Evolutionary conservation across 495 filamentous ascomycete genomes (phyloP), one percentile per base, ranked within the genome.

Genomic region (Lophiotrema nucula): DNA sequence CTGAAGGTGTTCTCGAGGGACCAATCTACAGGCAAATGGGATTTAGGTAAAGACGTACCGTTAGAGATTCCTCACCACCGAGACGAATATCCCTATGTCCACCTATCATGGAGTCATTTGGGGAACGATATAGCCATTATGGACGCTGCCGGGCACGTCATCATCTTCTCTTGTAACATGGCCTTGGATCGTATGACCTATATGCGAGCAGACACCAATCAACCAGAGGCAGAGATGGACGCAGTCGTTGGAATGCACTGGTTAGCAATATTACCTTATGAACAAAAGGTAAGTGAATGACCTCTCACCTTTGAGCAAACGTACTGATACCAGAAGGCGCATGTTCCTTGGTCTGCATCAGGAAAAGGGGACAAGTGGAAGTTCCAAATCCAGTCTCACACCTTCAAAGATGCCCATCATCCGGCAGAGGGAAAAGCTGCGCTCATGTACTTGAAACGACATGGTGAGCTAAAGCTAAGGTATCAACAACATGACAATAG

Each of bases 181-280:
- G 78, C 81, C 16, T 67, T 95, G 47, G 92, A 92, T 65, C 82
- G 82, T 26, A 79, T 88, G 18, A 77, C 73, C 4, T 62, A 79
- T 1, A 69, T 73, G 23, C 81, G 84, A 26, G 76, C 71, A 27
- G 81, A 81, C 61, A 70, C 79, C 18, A 63, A 73, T 31, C 87
- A 90, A 62, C 71, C 79, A 11, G 76, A 85, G 42, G 88, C 90
- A 64, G 88, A 95, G 58, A 74, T 86, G 18, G 80, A 81, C 51
- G 82, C 83, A 38, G 76, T 95, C n/a, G 88, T 95, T 19, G 91
- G 90, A 4, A 80, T 88, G 70, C 85, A 86, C 72, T 96, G 91
- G 91, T 73, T 95, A 41, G 57, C 65, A 2, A 49, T 65, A n/a
- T 61, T 60, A 23, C 70, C 70, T 0, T 60, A 68, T 56, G 65